Evolutionary conservation across 257 asterid genomes (phyloP), one percentile per base, ranked within the genome.

Genomic region (Salvia rosmarinus): DNA sequence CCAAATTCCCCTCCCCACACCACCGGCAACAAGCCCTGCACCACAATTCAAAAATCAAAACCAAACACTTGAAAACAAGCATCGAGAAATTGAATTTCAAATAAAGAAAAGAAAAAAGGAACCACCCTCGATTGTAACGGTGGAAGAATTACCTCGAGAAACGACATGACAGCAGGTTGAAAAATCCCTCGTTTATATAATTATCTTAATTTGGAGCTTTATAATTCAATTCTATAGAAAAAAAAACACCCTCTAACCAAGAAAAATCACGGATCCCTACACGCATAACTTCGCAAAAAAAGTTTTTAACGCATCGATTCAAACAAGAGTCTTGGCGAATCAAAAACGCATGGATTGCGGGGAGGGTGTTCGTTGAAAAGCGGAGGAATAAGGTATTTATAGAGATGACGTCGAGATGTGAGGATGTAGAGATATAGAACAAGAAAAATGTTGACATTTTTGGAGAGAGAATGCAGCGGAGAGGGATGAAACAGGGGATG

Each of bases 21-120:
- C 76, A 75, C 80, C 14, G 90, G 87, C 76, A 78, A 68, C 42
- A 85, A 78, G 75, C 87, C 94, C 98, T 92, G 87, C 80, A 75
- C 72, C 76, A 51, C 7, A 42, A 81, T 37, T 65, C 77, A 68
- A 62, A 50, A 62, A 5, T 17, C 44, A 64, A 69, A 74, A 25
- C 30, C 72, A 76, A 76, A 62, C 8, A 43, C 58, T 62, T 25
- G 40, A n/a, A 75, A 39, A 32, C 25, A 67, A 25, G 7, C 11
- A 68, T 14, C 58, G 21, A 3, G 34, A 35, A 42, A 4, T 4
- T 2, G 12, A 42, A 23, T 12, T 16, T 1, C 0, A 1, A 1
- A 43, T 0, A 46, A 20, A 19, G 12, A 21, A 8, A n/a, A n/a
- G 0, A 8, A 8, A 55, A 43, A 5, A 8, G 28, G 44, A 16